Conservation (phyloP, 2,329 filamentous ascomycete genomes). For the Talaromyces sp. region DNA sequence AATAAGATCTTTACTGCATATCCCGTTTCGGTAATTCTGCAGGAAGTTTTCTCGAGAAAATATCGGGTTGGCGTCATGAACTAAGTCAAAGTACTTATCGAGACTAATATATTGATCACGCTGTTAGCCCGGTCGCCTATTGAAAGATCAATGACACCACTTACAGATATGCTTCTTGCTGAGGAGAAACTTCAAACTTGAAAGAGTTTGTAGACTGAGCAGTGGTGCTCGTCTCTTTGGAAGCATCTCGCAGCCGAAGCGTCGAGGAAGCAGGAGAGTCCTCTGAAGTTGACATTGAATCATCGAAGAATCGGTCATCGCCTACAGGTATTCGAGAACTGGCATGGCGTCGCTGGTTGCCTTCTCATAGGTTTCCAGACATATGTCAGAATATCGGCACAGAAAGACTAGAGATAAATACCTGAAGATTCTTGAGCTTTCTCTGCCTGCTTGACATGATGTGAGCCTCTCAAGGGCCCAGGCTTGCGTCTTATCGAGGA, state of each 20-base stretch:
- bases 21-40: slow-evolving; percentile 21
- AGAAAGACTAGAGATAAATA: not conserved
- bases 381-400: not conserved
- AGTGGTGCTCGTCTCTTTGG: not conserved
- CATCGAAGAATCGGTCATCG: not conserved
- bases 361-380: not conserved
- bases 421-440: not conserved
- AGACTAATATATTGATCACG: slow-evolving; percentile 17
- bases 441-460: slow-evolving; percentile 12
- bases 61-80: slow-evolving; percentile 31
- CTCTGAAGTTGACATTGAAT: not conserved
- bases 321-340: not conserved
- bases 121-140: not conserved
- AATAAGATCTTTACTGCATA: slow-evolving; percentile 23
- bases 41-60: slow-evolving; percentile 28
- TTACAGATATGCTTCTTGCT: slow-evolving; percentile 11
- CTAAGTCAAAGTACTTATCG: slow-evolving; percentile 28
- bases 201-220: not conserved
- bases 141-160: not conserved
- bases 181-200: not conserved
- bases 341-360: not conserved
- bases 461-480: slow-evolving; percentile 30
- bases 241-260: not conserved
- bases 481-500: slow-evolving; percentile 29
- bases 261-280: not conserved